Conservation (phyloP, 179 eudicot species). For the Patellifolia procumbens region DNA sequence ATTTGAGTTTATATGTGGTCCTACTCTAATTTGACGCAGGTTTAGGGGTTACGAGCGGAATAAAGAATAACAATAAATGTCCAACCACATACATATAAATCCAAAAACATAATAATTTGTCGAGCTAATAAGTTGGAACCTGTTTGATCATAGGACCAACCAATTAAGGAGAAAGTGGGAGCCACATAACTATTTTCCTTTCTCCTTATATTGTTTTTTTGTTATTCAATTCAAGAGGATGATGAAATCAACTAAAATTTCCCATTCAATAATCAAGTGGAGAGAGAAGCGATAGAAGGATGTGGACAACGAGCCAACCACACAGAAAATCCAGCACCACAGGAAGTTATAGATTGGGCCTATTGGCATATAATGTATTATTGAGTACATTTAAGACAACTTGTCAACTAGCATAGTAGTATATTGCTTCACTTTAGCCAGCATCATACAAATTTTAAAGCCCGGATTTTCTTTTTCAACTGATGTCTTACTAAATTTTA, state of each 20-base stretch:
- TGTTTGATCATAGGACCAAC: too few relatives aligned
- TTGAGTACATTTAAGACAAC: conserved; percentile 1
- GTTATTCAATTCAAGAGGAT: not conserved
- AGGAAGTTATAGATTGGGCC: not conserved
- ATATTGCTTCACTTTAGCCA: conserved; percentile 3
- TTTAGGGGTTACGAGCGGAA: too few relatives aligned
- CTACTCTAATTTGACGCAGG: too few relatives aligned
- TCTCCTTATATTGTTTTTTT: not conserved
- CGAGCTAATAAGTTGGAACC: too few relatives aligned
- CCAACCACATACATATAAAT: too few relatives aligned
- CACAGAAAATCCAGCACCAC: conserved; percentile 16
- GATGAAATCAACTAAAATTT: not conserved
- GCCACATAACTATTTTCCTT: not conserved
- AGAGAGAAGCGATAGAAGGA: not conserved
- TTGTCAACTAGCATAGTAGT: not conserved
- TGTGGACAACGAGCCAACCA: conserved; percentile 21
- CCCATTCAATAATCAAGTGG: not conserved
- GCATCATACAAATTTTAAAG: not conserved
- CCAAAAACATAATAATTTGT: too few relatives aligned
- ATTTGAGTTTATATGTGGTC: too few relatives aligned
- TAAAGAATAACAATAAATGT: too few relatives aligned
- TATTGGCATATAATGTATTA: not conserved
- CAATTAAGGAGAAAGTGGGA: not conserved
- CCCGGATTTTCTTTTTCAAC: too few relatives aligned
- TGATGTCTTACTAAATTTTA: too few relatives aligned